Evolutionary conservation across 2,329 filamentous ascomycete genomes (phyloP), one percentile per base, ranked within the genome.

Genomic region (Aspergillus puulaauensis): DNA sequence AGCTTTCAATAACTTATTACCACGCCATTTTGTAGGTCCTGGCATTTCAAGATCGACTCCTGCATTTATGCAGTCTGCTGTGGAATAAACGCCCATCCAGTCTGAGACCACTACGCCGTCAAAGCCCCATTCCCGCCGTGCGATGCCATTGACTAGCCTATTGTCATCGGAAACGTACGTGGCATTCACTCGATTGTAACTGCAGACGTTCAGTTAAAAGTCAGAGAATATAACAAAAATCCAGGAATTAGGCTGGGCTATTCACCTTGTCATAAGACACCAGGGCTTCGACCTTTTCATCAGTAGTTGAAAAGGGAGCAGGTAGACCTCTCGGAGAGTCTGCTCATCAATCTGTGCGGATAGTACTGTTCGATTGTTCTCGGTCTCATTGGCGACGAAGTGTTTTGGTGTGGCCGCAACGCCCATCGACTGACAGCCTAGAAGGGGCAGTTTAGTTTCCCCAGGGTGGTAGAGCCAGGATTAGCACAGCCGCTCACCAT

Each of bases 21-120:
- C 49, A 7, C 55, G 43, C 23, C 49, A 37, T 7, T 35, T 43
- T 3, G 55, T 43, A 17, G 35, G 44, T 17, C 45, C 46, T 14
- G 53, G 53, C 53, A 55, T 55, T 21, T 55, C 53, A 1, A 55
- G n/a, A 12, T 55, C 53, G 3, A 55, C n/a, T 4, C 45, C 46
- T 2, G 46, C 46, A 3, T 55, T 35, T n/a, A 45, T 23, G 2
- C n/a, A 23, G 3, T 44, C 24, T 6, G 23, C 19, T 3, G 45
- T 49, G 24, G 33, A 31, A 17, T 48, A 37, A 6, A 21, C 8
- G 6, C 45, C 53, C 3, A 7, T 17, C 44, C 44, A 47, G 45
- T 48, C 52, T 2, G 14, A 24, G 31, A 55, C 39, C 3, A 55
- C 33, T 8, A 49, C 11, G 21, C 44, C 44, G 5, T 55, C 31